Evolutionary conservation across 352 stramenopile genomes (phyloP).

Genomic region (Globisporangium ultimum): DNA sequence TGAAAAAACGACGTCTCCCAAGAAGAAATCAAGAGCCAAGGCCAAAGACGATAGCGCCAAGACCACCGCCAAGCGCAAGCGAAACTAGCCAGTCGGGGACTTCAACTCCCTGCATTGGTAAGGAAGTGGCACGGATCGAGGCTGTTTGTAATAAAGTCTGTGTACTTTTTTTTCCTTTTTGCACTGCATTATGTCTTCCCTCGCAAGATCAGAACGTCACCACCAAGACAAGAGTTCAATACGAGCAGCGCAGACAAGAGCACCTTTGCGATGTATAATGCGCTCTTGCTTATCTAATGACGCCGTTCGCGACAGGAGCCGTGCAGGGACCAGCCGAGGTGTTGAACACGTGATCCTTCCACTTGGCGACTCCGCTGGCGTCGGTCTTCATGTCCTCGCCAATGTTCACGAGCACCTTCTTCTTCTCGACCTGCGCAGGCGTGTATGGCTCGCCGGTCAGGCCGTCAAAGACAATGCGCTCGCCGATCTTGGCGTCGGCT

Average conservation of each 20-base stretch:
- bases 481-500: conserved; percentile 62
- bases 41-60: conserved; percentile 2
- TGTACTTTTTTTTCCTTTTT: neutral
- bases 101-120: neutral
- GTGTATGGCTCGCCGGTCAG: conserved; percentile 71
- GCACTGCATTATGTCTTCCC: no score
- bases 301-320: conserved; percentile 60
- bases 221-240: no score
- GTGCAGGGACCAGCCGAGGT: conserved; percentile 77
- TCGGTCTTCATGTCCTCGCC: conserved; percentile 85
- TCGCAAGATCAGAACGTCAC: no score
- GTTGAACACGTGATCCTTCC: conserved; percentile 74
- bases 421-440: conserved; percentile 86
- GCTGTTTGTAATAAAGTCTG: conserved; percentile 12
- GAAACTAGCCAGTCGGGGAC: conserved; percentile 5
- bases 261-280: no score
- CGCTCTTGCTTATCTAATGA: conserved; percentile 61
- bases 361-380: conserved; percentile 71
- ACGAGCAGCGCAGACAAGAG: neutral
- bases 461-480: conserved; percentile 71
- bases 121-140: neutral
- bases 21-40: conserved; percentile 5
- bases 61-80: conserved; percentile 34
- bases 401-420: conserved; percentile 80
- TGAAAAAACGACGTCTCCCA: conserved; percentile 10